These are phyloP conservation scores for Abelmoschus esculentus DNA, from an alignment of 345 rosid genomes.

Conservation along the genomic window DNA sequence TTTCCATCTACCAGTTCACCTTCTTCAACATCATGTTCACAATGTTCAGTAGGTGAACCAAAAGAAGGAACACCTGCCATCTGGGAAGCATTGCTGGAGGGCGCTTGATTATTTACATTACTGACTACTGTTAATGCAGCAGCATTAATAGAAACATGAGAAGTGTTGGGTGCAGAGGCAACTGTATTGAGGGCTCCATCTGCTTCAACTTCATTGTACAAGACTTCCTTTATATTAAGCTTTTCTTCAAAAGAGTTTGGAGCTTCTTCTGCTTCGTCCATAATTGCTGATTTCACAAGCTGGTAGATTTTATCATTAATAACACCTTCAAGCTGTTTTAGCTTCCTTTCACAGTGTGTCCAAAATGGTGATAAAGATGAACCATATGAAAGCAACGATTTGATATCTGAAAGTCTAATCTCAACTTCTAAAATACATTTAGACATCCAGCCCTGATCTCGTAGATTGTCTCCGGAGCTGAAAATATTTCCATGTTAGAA, in stretches of 20 bases:
- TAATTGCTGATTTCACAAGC: constrained; percentile 41
- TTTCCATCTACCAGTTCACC: constrained; percentile 26
- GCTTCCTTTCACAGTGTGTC: constrained; percentile 69
- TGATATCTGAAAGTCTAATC: constrained; percentile 75
- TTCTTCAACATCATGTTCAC: constrained; percentile 21
- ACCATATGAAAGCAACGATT: constrained; percentile 45
- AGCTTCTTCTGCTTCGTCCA: constrained; percentile 23
- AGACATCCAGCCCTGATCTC: constrained; percentile 41
- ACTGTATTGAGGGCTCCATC: constrained; percentile 21
- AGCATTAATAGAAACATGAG: constrained; percentile 22
- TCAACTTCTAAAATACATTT: constrained; percentile 63
- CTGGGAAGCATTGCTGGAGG: constrained; percentile 16
- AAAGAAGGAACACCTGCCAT: constrained; percentile 12
- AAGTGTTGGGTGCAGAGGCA: constrained; percentile 22
- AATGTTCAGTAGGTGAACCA: constrained; percentile 29
- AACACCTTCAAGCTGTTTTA: constrained; percentile 56
- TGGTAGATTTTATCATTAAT: constrained; percentile 57
- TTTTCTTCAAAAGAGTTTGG: constrained; percentile 25
- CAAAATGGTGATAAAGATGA: constrained; percentile 66
- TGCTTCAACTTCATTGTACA: constrained; percentile 21
- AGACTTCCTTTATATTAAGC: constrained; percentile 10
- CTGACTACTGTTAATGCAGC: not conserved
- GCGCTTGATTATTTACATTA: constrained; percentile 12
- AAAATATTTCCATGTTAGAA: constrained; percentile 15
- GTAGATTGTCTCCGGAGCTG: constrained; percentile 51